Evolutionary conservation across 805 yeast genomes (phyloP).

Genomic region (Wickerhamomyces ciferrii): DNA sequence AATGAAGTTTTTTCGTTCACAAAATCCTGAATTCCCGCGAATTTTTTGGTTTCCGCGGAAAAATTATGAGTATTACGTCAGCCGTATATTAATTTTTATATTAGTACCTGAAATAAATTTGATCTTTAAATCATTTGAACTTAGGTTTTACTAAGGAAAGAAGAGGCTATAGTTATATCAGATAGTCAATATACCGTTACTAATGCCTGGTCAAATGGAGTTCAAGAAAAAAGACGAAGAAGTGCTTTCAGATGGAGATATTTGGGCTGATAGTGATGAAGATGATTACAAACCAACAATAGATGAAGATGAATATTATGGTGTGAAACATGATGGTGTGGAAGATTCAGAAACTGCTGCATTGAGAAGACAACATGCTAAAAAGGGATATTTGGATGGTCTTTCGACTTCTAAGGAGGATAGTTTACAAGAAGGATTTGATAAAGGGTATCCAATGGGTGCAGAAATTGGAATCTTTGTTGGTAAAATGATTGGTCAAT

Average conservation of each 20-base stretch:
- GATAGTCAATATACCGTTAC: neutral
- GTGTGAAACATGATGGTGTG: slow-evolving; percentile 15
- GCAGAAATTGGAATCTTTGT: slow-evolving; percentile 60
- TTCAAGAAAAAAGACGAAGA: neutral
- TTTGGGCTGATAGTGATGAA: slow-evolving; percentile 29
- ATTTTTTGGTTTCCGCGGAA: too few relatives aligned
- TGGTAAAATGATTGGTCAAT: slow-evolving; percentile 57
- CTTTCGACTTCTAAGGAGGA: slow-evolving; percentile 60
- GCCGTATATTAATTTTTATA: too few relatives aligned
- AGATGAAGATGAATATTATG: slow-evolving; percentile 29
- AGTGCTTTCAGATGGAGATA: slow-evolving; percentile 18
- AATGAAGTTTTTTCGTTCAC: neutral
- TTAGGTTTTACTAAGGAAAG: too few relatives aligned
- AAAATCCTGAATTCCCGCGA: neutral
- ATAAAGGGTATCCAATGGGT: slow-evolving; percentile 73
- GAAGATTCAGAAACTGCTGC: slow-evolving; percentile 28
- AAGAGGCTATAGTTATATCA: too few relatives aligned
- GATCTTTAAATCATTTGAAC: too few relatives aligned
- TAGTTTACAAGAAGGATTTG: slow-evolving; percentile 76
- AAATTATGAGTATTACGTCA: too few relatives aligned
- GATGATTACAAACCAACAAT: slow-evolving; percentile 21
- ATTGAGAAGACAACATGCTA: slow-evolving; percentile 57
- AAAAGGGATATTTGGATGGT: slow-evolving; percentile 85
- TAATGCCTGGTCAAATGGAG: neutral
- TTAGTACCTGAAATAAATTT: too few relatives aligned